Percentiles rank a stretch among this genome's conserved stretches.
phyloP scores from a whole-genome alignment of 805 yeast species.

The Myxozyma neotropica region DNA sequence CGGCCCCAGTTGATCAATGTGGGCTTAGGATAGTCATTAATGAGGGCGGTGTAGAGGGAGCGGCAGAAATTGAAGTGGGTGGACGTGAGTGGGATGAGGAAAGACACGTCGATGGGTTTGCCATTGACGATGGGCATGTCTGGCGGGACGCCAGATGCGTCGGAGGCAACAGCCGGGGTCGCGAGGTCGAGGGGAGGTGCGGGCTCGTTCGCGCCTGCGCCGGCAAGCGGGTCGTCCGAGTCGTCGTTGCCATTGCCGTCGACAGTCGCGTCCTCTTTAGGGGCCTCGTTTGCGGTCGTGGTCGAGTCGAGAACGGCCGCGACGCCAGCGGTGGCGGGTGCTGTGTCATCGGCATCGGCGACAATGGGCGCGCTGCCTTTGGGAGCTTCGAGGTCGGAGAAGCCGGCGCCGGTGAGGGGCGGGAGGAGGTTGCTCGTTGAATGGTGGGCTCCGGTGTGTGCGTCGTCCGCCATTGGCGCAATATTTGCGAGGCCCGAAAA shows the following conservation, averaged over 20 bases:
- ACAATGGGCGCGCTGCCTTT: neutral
- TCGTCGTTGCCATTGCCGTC: neutral
- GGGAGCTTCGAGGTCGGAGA: neutral
- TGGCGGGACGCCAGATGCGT: neutral
- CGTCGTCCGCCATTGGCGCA: neutral
- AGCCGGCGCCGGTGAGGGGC: constrained; percentile 3
- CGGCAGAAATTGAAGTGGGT: constrained; percentile 34
- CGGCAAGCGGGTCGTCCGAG: constrained; percentile 3
- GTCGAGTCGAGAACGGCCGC: too few relatives aligned
- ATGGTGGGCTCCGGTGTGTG: neutral
- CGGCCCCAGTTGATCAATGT: constrained; percentile 33
- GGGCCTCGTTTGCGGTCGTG: too few relatives aligned
- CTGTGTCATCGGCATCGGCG: constrained; percentile 1
- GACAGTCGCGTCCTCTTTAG: neutral
- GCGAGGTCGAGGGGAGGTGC: constrained; percentile 1
- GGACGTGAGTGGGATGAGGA: constrained; percentile 32
- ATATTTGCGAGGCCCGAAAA: neutral
- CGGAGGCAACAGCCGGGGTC: neutral
- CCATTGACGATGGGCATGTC: constrained; percentile 8
- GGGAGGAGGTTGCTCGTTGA: neutral
- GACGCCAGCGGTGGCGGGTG: neutral
- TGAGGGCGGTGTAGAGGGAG: constrained; percentile 32
- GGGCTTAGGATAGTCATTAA: constrained; percentile 33
- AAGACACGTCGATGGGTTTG: constrained; percentile 21
- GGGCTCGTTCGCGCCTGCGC: neutral